phyloP scores from a whole-genome alignment of 2,329 filamentous ascomycete genomes.

The Aureobasidium sp. region DNA sequence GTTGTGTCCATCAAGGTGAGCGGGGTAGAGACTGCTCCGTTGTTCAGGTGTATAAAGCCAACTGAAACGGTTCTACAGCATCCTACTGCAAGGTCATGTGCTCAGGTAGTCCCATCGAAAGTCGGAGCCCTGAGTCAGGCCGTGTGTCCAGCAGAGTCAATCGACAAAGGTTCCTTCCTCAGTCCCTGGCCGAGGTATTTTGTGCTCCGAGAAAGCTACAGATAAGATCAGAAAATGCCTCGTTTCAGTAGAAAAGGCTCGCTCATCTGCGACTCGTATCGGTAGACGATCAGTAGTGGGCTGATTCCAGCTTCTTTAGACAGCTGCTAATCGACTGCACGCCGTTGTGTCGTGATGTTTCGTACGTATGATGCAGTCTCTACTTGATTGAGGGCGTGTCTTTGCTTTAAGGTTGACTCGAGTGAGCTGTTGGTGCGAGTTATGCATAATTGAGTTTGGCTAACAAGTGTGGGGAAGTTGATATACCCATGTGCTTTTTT shows the following conservation, averaged over 20 bases:
- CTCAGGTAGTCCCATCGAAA: neutral
- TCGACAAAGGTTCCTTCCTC: neutral
- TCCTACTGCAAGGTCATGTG: neutral
- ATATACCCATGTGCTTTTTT: neutral
- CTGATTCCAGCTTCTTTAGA: neutral
- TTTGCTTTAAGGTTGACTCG: neutral
- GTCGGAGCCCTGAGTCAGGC: neutral
- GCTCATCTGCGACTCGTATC: neutral
- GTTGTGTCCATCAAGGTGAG: neutral
- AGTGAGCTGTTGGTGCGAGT: neutral
- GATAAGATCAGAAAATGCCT: neutral
- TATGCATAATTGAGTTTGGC: neutral
- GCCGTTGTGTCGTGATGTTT: neutral
- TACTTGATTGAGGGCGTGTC: neutral
- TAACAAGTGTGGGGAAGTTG: neutral
- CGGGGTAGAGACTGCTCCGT: neutral
- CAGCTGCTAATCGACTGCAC: neutral
- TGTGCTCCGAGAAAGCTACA: neutral
- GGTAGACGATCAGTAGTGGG: neutral
- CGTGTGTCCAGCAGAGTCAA: neutral
- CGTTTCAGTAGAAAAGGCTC: neutral
- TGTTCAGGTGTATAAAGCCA: neutral
- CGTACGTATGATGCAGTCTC: neutral
- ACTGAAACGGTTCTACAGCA: neutral
- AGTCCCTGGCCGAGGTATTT: neutral